phyloP scores from a whole-genome alignment of 1,284 basidiomycete genomes.

The Fomitopsis betulina region DNA sequence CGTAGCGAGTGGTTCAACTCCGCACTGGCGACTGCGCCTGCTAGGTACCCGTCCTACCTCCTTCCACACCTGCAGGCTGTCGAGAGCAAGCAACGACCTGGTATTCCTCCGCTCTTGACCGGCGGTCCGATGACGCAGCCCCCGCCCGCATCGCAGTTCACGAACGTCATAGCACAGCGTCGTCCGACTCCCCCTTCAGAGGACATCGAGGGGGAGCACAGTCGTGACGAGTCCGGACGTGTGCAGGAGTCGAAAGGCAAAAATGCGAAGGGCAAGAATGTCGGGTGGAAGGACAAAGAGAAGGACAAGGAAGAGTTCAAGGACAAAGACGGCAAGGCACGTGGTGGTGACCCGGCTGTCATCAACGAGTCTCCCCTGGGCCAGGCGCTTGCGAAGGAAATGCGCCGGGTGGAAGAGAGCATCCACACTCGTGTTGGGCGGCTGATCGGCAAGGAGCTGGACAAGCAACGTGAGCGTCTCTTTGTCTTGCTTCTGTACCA shows the following conservation, averaged over 20 bases:
- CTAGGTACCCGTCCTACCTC: constrained; percentile 59
- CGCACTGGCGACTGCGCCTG: constrained; percentile 47
- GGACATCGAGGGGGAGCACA: constrained; percentile 59
- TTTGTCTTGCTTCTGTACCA: neutral
- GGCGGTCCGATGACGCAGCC: constrained; percentile 12
- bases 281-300: constrained; percentile 58
- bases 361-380: constrained; percentile 50
- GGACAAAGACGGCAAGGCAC: constrained; percentile 40
- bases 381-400: constrained; percentile 61
- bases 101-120: constrained; percentile 24
- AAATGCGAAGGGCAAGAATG: constrained; percentile 52
- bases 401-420: constrained; percentile 76
- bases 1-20: constrained; percentile 76
- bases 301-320: constrained; percentile 38
- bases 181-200: constrained; percentile 67
- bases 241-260: constrained; percentile 48
- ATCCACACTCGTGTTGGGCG: constrained; percentile 69
- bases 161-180: constrained; percentile 33
- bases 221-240: constrained; percentile 51
- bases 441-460: constrained; percentile 77
- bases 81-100: constrained; percentile 33
- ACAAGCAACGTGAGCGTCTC: constrained; percentile 67
- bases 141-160: constrained; percentile 32
- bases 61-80: constrained; percentile 23
- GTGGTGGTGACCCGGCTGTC: constrained; percentile 33